These are phyloP conservation scores for Rubia peregrina DNA, from an alignment of 305 asterid species.

Conservation along the genomic window DNA sequence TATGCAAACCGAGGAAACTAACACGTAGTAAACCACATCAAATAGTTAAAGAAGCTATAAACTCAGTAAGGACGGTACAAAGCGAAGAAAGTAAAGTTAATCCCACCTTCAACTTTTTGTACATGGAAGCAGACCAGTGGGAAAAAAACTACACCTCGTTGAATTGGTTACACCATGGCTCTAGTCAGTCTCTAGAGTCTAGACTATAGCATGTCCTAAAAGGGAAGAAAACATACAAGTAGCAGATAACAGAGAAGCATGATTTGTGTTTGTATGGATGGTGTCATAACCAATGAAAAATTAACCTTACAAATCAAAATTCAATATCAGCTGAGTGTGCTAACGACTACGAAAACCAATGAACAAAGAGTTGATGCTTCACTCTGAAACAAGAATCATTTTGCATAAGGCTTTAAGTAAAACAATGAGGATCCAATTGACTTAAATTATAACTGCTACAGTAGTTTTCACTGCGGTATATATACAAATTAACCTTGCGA, in stretches of 20 bases:
- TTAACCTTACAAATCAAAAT: background rate
- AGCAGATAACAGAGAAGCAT: background rate
- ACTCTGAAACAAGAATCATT: background rate
- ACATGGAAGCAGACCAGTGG: background rate
- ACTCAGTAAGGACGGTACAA: background rate
- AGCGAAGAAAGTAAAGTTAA: background rate
- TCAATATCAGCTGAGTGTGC: background rate
- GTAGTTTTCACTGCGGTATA: background rate
- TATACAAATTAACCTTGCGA: background rate
- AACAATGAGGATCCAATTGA: background rate
- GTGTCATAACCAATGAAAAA: background rate
- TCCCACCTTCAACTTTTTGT: background rate
- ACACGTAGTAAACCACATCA: background rate
- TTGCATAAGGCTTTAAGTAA: too few species aligned
- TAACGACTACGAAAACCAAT: too few species aligned
- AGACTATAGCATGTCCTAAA: background rate
- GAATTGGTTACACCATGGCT: background rate
- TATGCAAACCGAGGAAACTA: background rate
- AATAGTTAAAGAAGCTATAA: background rate
- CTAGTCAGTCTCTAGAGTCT: background rate
- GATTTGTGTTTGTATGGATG: background rate
- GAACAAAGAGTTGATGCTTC: background rate
- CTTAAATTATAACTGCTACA: background rate
- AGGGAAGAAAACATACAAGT: background rate
- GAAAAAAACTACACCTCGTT: background rate